Evolutionary conservation across 108 stramenopile species (phyloP), one percentile per base, ranked within the genome.

Genomic region (Stephanodiscus minutulus): DNA sequence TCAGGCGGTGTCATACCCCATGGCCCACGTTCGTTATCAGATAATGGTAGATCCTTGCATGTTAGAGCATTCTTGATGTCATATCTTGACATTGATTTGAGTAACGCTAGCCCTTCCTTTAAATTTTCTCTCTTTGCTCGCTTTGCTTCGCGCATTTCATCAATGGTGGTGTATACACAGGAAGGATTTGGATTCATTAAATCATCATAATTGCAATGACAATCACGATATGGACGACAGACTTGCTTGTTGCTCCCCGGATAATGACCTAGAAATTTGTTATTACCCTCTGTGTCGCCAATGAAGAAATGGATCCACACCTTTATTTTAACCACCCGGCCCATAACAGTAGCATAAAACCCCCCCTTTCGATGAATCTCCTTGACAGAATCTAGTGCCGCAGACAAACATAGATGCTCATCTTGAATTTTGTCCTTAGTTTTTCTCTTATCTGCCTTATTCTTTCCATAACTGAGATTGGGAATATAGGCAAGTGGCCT

Each of bases 401-500:
- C 27, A 29, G 27, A 29, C 56, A 52, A 10, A 25, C 50, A 52
- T 21, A 1, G n/a, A 52, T 52, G 50, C 50, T 24, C 50, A 52
- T 52, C 24, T 18, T 52, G 50, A 24, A 52, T 25, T 7, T 52
- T 52, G 20, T 52, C 50, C 10, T 21, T 52, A 9, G 50, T 52
- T 18, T 52, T 18, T 25, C 20, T 25, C 20, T 24, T 3, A 25
- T 52, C 24, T 24, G 50, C 20, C 20, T 52, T 52, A 7, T 25
- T 25, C 56, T 57, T 25, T 24, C 56, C 29, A 13, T 57, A 28
- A 17, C 17, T 29, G 7, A 57, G 24, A 29, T 57, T 31, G 10
- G 56, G 56, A 29, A 57, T 25, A 13, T 57, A 57, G 28, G 29
- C 56, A 25, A 57, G 25, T 10, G 56, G 56, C 56, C 56, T 28